These are phyloP conservation scores for Lepiota venenata DNA, from an alignment of 768 basidiomycete species.

Conservation along the genomic window DNA sequence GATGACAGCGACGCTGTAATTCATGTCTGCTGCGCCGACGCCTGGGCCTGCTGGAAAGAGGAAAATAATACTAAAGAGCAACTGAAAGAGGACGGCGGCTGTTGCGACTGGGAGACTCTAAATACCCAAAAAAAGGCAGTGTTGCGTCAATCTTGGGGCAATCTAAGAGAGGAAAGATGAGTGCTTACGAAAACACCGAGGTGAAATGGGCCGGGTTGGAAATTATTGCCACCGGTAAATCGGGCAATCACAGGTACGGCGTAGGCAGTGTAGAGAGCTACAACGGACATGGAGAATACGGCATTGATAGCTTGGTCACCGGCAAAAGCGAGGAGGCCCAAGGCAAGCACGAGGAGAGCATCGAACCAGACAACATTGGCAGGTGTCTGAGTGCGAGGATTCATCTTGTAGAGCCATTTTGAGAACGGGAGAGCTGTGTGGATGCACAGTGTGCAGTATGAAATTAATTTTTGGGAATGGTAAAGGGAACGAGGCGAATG, in stretches of 20 bases:
- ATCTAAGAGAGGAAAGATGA: not conserved
- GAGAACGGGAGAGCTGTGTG: slow-evolving; percentile 62
- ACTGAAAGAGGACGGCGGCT: slow-evolving; percentile 63
- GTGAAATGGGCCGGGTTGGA: slow-evolving; percentile 55
- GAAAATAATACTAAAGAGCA: slow-evolving; percentile 59
- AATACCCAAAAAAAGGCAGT: too few species aligned
- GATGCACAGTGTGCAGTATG: not conserved
- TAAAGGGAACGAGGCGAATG: not conserved
- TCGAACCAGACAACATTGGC: slow-evolving; percentile 57
- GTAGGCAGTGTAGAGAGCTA: slow-evolving; percentile 47
- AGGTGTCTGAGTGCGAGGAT: slow-evolving; percentile 50
- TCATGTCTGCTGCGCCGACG: slow-evolving; percentile 53
- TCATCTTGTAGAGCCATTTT: slow-evolving; percentile 55
- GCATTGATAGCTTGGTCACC: slow-evolving; percentile 57
- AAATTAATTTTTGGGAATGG: not conserved
- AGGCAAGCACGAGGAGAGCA: slow-evolving; percentile 39
- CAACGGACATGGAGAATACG: slow-evolving; percentile 48
- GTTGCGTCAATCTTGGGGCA: too few species aligned
- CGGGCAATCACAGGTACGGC: slow-evolving; percentile 51
- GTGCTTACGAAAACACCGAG: slow-evolving; percentile 35
- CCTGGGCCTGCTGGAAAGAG: slow-evolving; percentile 58
- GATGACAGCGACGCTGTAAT: slow-evolving; percentile 69
- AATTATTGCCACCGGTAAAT: slow-evolving; percentile 43
- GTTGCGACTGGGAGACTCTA: slow-evolving; percentile 62
- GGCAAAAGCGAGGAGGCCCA: slow-evolving; percentile 61